Evolutionary conservation across 352 stramenopile genomes (phyloP), one percentile per base, ranked within the genome.

Genomic region (Pythium scleroteichum): DNA sequence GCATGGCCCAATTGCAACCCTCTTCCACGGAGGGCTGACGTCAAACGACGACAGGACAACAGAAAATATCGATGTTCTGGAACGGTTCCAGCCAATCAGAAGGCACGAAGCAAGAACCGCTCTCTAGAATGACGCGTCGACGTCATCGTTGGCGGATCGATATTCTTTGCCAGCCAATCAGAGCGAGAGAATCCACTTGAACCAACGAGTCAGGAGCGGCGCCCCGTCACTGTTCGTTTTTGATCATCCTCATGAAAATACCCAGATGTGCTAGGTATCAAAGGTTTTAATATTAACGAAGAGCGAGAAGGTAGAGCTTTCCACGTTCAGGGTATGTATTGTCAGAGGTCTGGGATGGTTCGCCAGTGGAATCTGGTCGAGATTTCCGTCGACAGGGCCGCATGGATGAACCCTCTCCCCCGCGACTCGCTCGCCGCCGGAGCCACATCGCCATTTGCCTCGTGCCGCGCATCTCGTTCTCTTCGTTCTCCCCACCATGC

Each of bases 401-500:
- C 49, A 24, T 14, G 13, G 22, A 32, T 10, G 38, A 10, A 38
- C 7, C 7, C 16, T 19, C n/a, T 9, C 39, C 17, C 29, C 38
- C 17, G 3, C 1, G 41, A 9, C 13, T 35, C 16, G 7, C 8
- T 9, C 29, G 16, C 29, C n/a, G 8, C 17, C 19, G 4, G 14
- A 17, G 3, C 44, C 59, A 66, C 26, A 56, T 55, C 41, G 29
- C 59, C 59, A 66, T 66, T 66, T 56, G 50, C 46, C 19, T 44
- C 56, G 56, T 42, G 22, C 17, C 27, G 2, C 49, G 49, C 35
- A 8, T 27, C 46, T 4, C 24, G 12, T 52, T 4, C 46, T 7
- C 8, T 20, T 23, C 46, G 24, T 39, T 24, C 16, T 24, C 16
- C 20, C 16, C 35, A 49, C 49, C 26, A 91, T 91, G 81, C 68